phyloP scores from a whole-genome alignment of 495 filamentous ascomycete genomes.

The Lasiosphaeria hispida region DNA sequence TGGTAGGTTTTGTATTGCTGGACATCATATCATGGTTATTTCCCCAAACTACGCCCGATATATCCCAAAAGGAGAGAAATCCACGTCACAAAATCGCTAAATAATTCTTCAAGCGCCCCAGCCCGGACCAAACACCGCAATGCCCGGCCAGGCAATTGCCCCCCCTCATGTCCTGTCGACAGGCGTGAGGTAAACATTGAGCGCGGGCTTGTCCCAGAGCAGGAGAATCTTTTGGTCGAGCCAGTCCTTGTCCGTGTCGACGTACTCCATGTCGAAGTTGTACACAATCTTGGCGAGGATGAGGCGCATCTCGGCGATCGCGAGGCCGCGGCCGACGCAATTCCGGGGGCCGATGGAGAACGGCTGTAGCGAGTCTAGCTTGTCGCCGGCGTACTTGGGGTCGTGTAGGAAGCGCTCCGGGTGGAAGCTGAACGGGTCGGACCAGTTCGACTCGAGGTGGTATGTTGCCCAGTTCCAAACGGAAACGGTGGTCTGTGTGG shows the following conservation, averaged over 20 bases:
- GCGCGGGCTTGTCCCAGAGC: neutral
- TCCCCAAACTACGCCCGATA: no score
- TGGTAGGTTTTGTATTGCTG: no score
- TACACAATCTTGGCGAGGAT: conserved; percentile 48
- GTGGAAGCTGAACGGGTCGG: neutral
- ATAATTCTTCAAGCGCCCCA: no score
- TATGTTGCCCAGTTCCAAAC: neutral
- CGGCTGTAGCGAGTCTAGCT: neutral
- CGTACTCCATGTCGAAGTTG: conserved; percentile 46
- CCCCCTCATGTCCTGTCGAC: neutral
- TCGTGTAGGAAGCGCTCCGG: neutral
- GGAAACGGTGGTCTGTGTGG: neutral
- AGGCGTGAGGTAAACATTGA: neutral
- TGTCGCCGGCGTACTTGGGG: neutral
- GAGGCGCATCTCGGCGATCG: conserved; percentile 39
- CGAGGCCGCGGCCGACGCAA: conserved; percentile 1
- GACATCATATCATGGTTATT: no score
- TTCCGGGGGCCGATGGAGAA: neutral
- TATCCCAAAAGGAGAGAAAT: no score
- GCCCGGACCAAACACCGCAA: no score
- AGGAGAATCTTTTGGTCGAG: neutral
- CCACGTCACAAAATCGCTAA: no score
- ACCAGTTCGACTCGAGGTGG: neutral
- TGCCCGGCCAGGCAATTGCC: no score
- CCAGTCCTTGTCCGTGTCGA: conserved; percentile 32